Percentiles rank a stretch among this genome's conserved stretches.
These are phyloP conservation scores for Vigna nakashimae DNA, from an alignment of 306 rosid species.

Conservation along the genomic window DNA sequence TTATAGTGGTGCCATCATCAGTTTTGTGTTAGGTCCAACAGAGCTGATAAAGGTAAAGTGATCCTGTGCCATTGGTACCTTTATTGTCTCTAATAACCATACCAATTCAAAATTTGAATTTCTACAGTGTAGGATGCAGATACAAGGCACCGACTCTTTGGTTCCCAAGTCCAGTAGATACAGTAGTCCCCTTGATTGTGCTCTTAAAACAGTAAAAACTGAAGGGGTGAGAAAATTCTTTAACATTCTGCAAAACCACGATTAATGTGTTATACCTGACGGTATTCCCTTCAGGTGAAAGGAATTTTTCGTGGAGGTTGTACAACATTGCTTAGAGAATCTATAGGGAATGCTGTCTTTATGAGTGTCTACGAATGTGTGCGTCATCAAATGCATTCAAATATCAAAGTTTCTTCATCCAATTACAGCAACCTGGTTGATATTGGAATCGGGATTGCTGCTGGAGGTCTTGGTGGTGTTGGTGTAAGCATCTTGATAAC, in stretches of 20 bases:
- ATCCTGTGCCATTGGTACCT: constrained; percentile 42
- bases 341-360: constrained; percentile 73
- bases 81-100: constrained; percentile 38
- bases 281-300: constrained; percentile 71
- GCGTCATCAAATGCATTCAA: constrained; percentile 81
- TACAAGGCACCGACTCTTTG: constrained; percentile 87
- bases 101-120: constrained; percentile 44
- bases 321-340: constrained; percentile 82
- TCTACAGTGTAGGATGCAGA: constrained; percentile 98
- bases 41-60: constrained; percentile 84
- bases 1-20: constrained; percentile 80
- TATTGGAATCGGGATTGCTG: constrained; percentile 81
- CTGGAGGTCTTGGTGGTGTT: constrained; percentile 79
- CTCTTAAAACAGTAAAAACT: constrained; percentile 60
- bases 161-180: constrained; percentile 75
- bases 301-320: constrained; percentile 81
- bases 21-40: constrained; percentile 91
- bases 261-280: constrained; percentile 53
- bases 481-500: constrained; percentile 68
- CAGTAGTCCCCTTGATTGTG: constrained; percentile 78
- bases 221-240: constrained; percentile 81
- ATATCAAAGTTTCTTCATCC: constrained; percentile 57
- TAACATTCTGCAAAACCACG: constrained; percentile 41
- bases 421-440: constrained; percentile 65
- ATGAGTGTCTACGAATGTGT: constrained; percentile 75